Evolutionary conservation across 257 asterid species (phyloP).

Genomic region (Nicotiana tomentosiformis): DNA sequence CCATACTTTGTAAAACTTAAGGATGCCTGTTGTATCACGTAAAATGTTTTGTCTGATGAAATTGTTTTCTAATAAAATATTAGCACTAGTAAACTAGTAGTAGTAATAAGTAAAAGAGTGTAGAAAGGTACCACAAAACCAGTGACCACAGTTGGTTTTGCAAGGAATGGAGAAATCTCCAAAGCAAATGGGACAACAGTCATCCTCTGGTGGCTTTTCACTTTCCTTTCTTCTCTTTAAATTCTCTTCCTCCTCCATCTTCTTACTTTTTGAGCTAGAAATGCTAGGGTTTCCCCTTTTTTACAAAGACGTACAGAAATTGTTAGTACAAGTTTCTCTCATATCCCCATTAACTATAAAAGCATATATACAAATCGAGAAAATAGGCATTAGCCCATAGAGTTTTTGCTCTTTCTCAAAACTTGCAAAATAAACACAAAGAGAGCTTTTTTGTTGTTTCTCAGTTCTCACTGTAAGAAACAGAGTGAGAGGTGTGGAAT

Average conservation of each 20-base stretch:
- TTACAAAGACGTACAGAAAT: neutral
- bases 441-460: neutral
- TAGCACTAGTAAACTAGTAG: neutral
- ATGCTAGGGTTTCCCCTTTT: neutral
- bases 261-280: neutral
- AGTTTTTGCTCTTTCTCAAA: neutral
- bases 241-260: slow-evolving; percentile 2
- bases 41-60: too few relatives aligned
- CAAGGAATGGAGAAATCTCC: slow-evolving; percentile 46
- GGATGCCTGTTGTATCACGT: too few relatives aligned
- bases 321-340: neutral
- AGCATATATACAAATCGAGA: neutral
- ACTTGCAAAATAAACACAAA: neutral
- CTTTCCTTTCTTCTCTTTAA: neutral
- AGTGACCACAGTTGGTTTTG: slow-evolving; percentile 58
- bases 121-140: slow-evolving; percentile 44
- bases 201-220: slow-evolving; percentile 39
- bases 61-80: too few relatives aligned
- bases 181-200: slow-evolving; percentile 65
- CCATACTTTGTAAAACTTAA: too few relatives aligned
- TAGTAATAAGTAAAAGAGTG: neutral
- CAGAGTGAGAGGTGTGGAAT: neutral
- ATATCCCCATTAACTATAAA: neutral
- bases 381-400: neutral
- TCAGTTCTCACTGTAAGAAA: neutral